Conservation (phyloP, 2,329 filamentous ascomycete species). For the Penicillium hordei region DNA sequence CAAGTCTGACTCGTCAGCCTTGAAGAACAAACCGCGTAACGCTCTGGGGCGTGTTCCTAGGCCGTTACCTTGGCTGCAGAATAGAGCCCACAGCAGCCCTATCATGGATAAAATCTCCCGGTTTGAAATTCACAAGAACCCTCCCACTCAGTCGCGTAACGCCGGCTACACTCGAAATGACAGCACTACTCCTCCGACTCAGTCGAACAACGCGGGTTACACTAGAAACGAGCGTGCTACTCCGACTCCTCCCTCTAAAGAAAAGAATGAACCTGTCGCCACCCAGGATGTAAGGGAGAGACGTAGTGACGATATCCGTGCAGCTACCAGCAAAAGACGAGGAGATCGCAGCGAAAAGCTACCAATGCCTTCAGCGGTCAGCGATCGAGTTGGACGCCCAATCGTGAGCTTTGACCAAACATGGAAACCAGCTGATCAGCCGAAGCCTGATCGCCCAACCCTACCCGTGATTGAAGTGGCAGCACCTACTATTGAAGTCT, state of each 20-base stretch:
- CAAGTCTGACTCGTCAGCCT: constrained; percentile 44
- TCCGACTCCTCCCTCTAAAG: constrained; percentile 34
- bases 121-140: constrained; percentile 80
- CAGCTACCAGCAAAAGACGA: constrained; percentile 84
- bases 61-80: constrained; percentile 40
- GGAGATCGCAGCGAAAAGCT: constrained; percentile 84
- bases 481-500: constrained; percentile 30
- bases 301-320: constrained; percentile 80
- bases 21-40: constrained; percentile 64
- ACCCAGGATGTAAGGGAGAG: constrained; percentile 80
- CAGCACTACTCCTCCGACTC: constrained; percentile 50
- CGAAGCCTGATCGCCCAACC: constrained; percentile 24
- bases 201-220: constrained; percentile 79
- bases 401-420: constrained; percentile 95
- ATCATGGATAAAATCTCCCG: constrained; percentile 49
- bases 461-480: constrained; percentile 55
- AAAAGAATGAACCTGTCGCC: constrained; percentile 46
- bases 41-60: constrained; percentile 53
- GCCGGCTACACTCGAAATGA: constrained; percentile 73
- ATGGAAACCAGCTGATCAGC: constrained; percentile 63
- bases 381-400: constrained; percentile 82
- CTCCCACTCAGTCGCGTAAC: constrained; percentile 78
- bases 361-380: constrained; percentile 86
- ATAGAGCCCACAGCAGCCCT: constrained; percentile 41
- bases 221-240: constrained; percentile 59